A percentile compares a stretch with the other conserved stretches of the same genome.
Conservation (phyloP, 2,329 filamentous ascomycete species). For the Xylariaceae sp. region DNA sequence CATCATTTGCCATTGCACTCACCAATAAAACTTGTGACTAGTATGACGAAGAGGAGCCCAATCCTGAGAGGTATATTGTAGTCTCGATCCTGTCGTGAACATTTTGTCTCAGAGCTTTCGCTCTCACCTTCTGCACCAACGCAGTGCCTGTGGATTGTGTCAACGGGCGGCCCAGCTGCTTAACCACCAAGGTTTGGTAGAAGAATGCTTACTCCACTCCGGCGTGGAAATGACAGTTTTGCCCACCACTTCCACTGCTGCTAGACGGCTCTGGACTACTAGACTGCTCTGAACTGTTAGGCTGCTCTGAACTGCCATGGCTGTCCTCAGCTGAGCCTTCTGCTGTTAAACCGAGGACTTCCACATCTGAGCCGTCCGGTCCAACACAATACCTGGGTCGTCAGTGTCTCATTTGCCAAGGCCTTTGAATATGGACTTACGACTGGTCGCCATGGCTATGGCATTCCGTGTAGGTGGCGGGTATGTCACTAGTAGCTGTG, state of each 20-base stretch:
- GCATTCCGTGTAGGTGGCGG: slow-evolving; percentile 45
- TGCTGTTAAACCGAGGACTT: slow-evolving; percentile 48
- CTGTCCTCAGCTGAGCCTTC: slow-evolving; percentile 25
- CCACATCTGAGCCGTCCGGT: slow-evolving; percentile 62
- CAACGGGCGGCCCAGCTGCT: neutral
- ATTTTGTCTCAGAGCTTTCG: slow-evolving; percentile 43
- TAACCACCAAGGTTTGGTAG: neutral
- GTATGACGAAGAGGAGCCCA: slow-evolving; percentile 72
- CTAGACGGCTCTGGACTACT: neutral
- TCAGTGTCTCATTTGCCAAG: neutral
- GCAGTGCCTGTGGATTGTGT: slow-evolving; percentile 53
- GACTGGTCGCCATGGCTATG: slow-evolving; percentile 54
- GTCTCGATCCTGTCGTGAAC: slow-evolving; percentile 50
- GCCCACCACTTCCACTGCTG: slow-evolving; percentile 31
- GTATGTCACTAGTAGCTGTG: slow-evolving; percentile 33
- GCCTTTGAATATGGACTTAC: slow-evolving; percentile 40
- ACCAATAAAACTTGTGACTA: slow-evolving; percentile 69
- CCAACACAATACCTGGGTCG: slow-evolving; percentile 62
- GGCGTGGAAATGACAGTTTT: slow-evolving; percentile 73
- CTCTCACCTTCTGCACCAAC: slow-evolving; percentile 48
- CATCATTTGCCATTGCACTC: slow-evolving; percentile 13
- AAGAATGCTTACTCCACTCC: slow-evolving; percentile 67
- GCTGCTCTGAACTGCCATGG: neutral
- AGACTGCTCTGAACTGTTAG: slow-evolving; percentile 21
- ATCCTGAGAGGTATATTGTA: slow-evolving; percentile 72